These are phyloP conservation scores for Coemansia guatemalensis DNA, from an alignment of 192 early-diverging fungal species.

Conservation along the genomic window DNA sequence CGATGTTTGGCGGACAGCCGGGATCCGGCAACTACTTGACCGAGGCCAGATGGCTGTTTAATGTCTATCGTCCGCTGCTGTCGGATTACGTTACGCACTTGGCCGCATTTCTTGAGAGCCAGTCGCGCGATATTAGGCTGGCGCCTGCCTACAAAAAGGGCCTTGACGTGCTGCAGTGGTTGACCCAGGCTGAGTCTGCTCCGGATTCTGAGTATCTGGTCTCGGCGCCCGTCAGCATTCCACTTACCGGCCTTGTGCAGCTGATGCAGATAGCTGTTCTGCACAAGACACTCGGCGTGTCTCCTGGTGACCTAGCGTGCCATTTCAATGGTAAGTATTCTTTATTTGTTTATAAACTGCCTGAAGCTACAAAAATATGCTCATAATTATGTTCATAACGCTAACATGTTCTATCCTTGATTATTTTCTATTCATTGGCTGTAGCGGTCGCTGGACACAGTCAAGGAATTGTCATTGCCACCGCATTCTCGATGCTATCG, in stretches of 20 bases:
- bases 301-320: conserved; percentile 40
- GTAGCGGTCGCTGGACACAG: conserved; percentile 74
- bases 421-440: not conserved
- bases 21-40: too few species aligned
- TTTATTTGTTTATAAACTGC: too few species aligned
- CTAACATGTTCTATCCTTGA: too few species aligned
- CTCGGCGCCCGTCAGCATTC: conserved; percentile 70
- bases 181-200: conserved; percentile 60
- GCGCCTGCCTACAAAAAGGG: conserved; percentile 60
- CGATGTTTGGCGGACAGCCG: too few species aligned
- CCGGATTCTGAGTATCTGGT: conserved; percentile 78
- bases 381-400: not conserved
- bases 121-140: conserved; percentile 57
- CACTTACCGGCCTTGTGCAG: conserved; percentile 84
- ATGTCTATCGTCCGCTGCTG: conserved; percentile 69
- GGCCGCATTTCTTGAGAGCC: conserved; percentile 60
- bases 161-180: conserved; percentile 77
- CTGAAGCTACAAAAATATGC: not conserved
- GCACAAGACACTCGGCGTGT: conserved; percentile 60
- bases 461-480: conserved; percentile 84
- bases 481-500: conserved; percentile 76
- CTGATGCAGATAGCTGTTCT: conserved; percentile 66
- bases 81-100: conserved; percentile 70
- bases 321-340: conserved; percentile 24
- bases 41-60: too few species aligned